Evolutionary conservation across 345 rosid species (phyloP), one percentile per base, ranked within the genome.

Genomic region (Raphanus raphanistrum): DNA sequence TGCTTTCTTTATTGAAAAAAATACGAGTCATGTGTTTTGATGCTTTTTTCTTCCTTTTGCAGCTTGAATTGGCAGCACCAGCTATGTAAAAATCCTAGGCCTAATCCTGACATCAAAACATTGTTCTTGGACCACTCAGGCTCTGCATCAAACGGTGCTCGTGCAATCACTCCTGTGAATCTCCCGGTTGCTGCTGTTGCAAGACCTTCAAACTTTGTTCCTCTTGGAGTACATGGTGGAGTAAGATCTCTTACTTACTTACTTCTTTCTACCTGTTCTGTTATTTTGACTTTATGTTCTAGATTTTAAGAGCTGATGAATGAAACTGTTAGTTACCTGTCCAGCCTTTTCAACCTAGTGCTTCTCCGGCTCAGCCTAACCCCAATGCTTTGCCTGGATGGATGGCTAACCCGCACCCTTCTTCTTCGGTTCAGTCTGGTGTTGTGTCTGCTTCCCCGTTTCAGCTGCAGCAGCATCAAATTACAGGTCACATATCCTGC

Each of bases 1-100:
- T 45, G 15, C 52, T 45, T 45, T 45, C 52, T n/a, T 50, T 61
- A 28, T 35, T 28, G 33, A 71, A 35, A 3, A 2, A 26, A 28
- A 54, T 27, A n/a, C n/a, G 17, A 35, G 33, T 69, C n/a, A n/a
- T n/a, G n/a, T n/a, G n/a, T 71, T 10, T 9, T 72, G 68, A 58
- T 60, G 27, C 15, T 6, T 33, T 12, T 55, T 26, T 38, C 12
- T 11, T 13, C 15, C 55, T n/a, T n/a, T 80, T 78, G 74, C 94
- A 90, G 98, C 84, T 83, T 93, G 75, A 93, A 93, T 74, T 93
- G 97, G 98, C 97, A 93, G 82, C 98, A 93, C 72, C 98, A 93
- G 79, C 92, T 93, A 55, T 93, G 98, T 79, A 93, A 93, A 85
- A 93, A 90, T 75, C 98, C 98, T 28, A 86, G 93, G 80, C 81